A percentile compares a stretch with the other conserved stretches of the same genome.
phyloP scores from a whole-genome alignment of 1,284 basidiomycete species.

The Singerocomus rubriflavus region DNA sequence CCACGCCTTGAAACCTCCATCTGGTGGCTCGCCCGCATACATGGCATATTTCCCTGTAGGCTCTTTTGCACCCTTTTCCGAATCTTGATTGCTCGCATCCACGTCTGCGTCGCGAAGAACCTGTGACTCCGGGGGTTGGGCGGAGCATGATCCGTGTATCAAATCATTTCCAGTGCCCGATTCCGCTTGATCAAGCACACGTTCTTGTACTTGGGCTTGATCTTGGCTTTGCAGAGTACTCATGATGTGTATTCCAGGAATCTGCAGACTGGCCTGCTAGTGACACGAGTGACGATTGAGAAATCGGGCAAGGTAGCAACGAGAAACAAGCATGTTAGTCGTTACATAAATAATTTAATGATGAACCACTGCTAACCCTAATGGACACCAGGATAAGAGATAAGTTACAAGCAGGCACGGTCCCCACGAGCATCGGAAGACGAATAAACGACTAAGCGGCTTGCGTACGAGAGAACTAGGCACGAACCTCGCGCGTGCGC shows the following conservation, averaged over 20 bases:
- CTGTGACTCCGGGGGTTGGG: not conserved
- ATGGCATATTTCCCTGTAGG: slow-evolving; percentile 18
- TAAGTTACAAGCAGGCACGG: no score
- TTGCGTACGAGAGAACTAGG: slow-evolving; percentile 2
- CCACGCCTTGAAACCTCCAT: slow-evolving; percentile 55
- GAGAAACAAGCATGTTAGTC: not conserved
- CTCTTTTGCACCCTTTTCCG: slow-evolving; percentile 12
- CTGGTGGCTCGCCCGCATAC: slow-evolving; percentile 35
- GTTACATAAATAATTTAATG: no score
- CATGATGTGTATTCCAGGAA: not conserved
- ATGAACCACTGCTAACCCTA: no score
- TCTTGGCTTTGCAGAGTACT: not conserved
- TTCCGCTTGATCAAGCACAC: not conserved
- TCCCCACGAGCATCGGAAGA: not conserved
- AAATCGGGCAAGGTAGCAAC: not conserved
- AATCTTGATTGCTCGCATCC: not conserved
- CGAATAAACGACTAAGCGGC: not conserved
- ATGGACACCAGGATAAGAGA: not conserved
- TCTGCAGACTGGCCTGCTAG: no score
- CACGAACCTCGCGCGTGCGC: no score
- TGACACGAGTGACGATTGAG: not conserved
- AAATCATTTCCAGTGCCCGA: not conserved
- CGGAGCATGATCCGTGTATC: not conserved
- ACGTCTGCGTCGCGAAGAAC: slow-evolving; percentile 10
- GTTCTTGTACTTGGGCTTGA: not conserved